A percentile compares a stretch with the other conserved stretches of the same genome.
These are phyloP conservation scores for Ascochyta viciae-villosae DNA, from an alignment of 2,329 filamentous ascomycete species.

Conservation along the genomic window DNA sequence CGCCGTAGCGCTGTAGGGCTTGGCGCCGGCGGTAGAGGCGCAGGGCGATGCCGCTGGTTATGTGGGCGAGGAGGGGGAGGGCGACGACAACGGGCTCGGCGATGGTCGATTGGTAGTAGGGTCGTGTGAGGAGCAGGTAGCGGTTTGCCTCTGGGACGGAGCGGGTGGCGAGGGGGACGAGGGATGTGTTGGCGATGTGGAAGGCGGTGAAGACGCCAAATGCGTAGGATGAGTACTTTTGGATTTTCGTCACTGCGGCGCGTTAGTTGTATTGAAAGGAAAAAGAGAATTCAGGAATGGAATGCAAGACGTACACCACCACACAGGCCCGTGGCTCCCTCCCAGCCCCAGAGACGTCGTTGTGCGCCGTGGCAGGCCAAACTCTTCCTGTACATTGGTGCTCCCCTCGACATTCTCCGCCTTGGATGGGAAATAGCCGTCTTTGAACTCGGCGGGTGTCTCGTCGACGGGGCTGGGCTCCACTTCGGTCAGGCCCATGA, in stretches of 20 bases:
- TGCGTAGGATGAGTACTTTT: conserved; percentile 85
- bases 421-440: conserved; percentile 54
- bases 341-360: conserved; percentile 53
- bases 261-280: neutral
- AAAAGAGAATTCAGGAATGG: neutral
- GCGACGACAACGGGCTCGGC: conserved; percentile 81
- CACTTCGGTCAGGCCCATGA: conserved; percentile 75
- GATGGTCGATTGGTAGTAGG: conserved; percentile 82
- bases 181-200: conserved; percentile 57
- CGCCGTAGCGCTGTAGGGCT: conserved; percentile 77
- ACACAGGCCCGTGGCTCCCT: conserved; percentile 74
- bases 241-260: conserved; percentile 71
- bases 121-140: conserved; percentile 88
- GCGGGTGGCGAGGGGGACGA: conserved; percentile 43
- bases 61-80: conserved; percentile 76
- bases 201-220: conserved; percentile 53
- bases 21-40: conserved; percentile 77
- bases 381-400: neutral
- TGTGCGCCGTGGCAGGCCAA: conserved; percentile 5
- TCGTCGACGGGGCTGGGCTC: conserved; percentile 83
- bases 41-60: conserved; percentile 77
- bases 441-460: conserved; percentile 55
- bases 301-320: conserved; percentile 68
- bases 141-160: conserved; percentile 75
- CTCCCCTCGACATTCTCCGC: no score